phyloP scores from a whole-genome alignment of 441 rosid genomes.

The Arabidopsis hybrid region DNA sequence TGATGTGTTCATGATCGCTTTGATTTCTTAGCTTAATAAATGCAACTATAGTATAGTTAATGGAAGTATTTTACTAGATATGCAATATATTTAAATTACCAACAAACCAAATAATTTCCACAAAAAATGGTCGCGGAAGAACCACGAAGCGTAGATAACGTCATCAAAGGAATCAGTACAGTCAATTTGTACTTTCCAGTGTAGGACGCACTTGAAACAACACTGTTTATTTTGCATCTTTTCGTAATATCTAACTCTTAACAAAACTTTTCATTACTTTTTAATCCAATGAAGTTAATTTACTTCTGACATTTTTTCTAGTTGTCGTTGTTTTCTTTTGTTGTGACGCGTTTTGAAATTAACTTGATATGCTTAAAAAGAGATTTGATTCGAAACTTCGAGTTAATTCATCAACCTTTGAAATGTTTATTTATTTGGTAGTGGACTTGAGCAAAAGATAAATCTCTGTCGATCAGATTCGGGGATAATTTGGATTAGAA shows the following conservation, averaged over 20 bases:
- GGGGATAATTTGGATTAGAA: constrained; percentile 13
- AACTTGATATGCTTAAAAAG: constrained; percentile 7
- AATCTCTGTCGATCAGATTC: constrained; percentile 42
- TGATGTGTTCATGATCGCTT: constrained; percentile 4
- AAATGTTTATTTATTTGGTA: not conserved
- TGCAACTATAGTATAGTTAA: not conserved
- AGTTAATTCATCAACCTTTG: constrained; percentile 2
- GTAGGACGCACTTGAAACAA: constrained; percentile 37
- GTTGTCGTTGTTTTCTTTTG: no score
- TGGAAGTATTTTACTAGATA: not conserved
- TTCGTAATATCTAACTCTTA: not conserved
- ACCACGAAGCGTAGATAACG: constrained; percentile 28
- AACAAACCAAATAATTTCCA: constrained; percentile 19
- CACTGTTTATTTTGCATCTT: constrained; percentile 11
- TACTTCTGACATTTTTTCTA: no score
- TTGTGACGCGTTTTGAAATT: no score
- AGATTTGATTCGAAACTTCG: constrained; percentile 31
- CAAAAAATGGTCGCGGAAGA: not conserved
- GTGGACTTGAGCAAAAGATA: constrained; percentile 38
- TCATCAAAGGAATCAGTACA: constrained; percentile 46
- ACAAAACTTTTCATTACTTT: no score
- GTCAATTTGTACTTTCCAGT: constrained; percentile 40
- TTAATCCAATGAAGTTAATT: no score
- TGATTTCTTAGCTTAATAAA: not conserved
- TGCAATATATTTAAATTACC: not conserved